Base-by-base conservation (phyloP, 129 eudicot genomes). In the Lactuca saligna region DNA sequence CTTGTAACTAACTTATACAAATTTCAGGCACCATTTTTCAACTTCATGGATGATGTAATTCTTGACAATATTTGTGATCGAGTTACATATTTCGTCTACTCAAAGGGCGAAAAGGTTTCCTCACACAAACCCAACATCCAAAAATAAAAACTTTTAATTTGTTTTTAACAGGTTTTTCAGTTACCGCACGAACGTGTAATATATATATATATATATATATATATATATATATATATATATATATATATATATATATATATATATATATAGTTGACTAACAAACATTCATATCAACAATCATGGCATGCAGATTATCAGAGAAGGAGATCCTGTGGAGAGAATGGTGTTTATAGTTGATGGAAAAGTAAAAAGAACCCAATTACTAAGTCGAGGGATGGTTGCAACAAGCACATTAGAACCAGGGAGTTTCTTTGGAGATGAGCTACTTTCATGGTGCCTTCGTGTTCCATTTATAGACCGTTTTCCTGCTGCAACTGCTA, bases 31-130 rank as follows among this genome's bases (percentile, higher is more conserved):
- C 88, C 88, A 9, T 65, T 86, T 68, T 86, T 86, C 61, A 73
- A 75, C 32, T 67, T 49, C 74, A 53, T 86, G 82, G 86, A 81
- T 65, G 92, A 86, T 41, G 64, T 86, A 25, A 75, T 83, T 48
- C 92, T 86, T 4, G 88, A 86, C 57, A 84, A 83, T 73, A 86
- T 86, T 14, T 86, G 92, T 49, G 92, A 86, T 60, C 83, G 88
- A 5, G 82, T 86, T 31, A 86, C 71, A 3, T 82, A 82, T 17
- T 65, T 75, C 17, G 59, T 83, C 65, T 83, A 65, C 70, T 86
- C 84, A 15, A 86, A 69, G 74, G 76, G 77, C 20, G 88, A 86
- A 56, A 86, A 83, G 92, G 92, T 83, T 38, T 17, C 32, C 13
- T 17, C 54, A 78, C 39, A 61, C 42, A 1, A 69, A 55, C 72